Conservation (phyloP, 768 basidiomycete species). For the Leccinellum luteum region DNA sequence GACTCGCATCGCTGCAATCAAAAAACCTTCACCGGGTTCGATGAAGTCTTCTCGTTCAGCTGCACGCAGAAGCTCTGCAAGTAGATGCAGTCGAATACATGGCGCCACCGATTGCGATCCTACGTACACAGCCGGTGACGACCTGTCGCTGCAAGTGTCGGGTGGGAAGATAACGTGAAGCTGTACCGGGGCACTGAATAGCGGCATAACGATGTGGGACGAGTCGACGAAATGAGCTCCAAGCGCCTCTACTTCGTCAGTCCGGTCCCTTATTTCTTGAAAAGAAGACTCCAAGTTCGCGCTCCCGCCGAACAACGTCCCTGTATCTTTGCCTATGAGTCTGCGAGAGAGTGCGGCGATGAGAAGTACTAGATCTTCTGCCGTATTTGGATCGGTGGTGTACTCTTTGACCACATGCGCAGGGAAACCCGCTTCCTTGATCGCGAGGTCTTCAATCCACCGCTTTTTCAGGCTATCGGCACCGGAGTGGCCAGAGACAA, state of each 20-base stretch:
- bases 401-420: conserved; percentile 61
- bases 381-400: conserved; percentile 34
- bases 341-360: conserved; percentile 51
- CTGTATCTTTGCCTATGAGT: conserved; percentile 47
- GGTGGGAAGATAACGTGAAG: conserved; percentile 63
- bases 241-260: conserved; percentile 52
- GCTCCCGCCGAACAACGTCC: conserved; percentile 32
- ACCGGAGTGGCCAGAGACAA: conserved; percentile 64
- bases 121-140: conserved; percentile 69
- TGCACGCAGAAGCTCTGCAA: conserved; percentile 57
- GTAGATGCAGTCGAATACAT: conserved; percentile 83
- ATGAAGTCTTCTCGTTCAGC: conserved; percentile 54
- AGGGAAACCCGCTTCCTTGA: conserved; percentile 86
- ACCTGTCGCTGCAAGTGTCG: conserved; percentile 38
- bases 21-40: conserved; percentile 68
- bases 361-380: conserved; percentile 53
- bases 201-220: conserved; percentile 54
- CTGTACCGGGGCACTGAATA: conserved; percentile 61
- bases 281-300: conserved; percentile 20
- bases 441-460: conserved; percentile 78
- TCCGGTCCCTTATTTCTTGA: conserved; percentile 11
- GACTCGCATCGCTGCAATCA: conserved; percentile 65
- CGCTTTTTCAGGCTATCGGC: conserved; percentile 62
- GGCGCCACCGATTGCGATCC: conserved; percentile 66
- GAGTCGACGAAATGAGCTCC: conserved; percentile 49